These are phyloP conservation scores for Dicorynia guianensis DNA, from an alignment of 306 rosid species.

Conservation along the genomic window DNA sequence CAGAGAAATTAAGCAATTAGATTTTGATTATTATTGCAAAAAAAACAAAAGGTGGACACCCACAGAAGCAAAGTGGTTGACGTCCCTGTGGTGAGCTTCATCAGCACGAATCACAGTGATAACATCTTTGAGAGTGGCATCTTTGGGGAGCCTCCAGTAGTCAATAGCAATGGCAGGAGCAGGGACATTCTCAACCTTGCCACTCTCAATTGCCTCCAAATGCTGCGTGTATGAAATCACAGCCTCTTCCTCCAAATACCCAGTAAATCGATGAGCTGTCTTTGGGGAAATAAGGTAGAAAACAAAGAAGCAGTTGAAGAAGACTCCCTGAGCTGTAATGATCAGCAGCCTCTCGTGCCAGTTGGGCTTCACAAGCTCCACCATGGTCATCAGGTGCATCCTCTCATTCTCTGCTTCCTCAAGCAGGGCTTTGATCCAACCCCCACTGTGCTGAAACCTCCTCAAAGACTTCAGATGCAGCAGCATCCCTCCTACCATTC, in stretches of 20 bases:
- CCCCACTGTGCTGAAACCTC: slow-evolving; percentile 54
- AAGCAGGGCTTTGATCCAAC: slow-evolving; percentile 58
- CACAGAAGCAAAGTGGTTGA: slow-evolving; percentile 59
- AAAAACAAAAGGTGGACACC: slow-evolving; percentile 16
- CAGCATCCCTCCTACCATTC: slow-evolving; percentile 59
- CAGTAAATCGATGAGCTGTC: slow-evolving; percentile 52
- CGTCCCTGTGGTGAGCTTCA: slow-evolving; percentile 58
- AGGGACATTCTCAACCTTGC: slow-evolving; percentile 45
- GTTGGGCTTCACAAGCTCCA: slow-evolving; percentile 52
- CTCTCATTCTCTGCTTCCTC: slow-evolving; percentile 63
- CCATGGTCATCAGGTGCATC: slow-evolving; percentile 60
- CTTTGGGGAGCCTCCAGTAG: slow-evolving; percentile 61
- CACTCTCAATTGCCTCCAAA: slow-evolving; percentile 43
- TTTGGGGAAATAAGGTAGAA: slow-evolving; percentile 49
- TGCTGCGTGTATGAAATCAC: slow-evolving; percentile 51
- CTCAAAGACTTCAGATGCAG: slow-evolving; percentile 52
- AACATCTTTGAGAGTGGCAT: slow-evolving; percentile 50
- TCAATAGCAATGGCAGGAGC: slow-evolving; percentile 60
- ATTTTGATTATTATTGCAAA: no score
- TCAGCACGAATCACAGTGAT: slow-evolving; percentile 57
- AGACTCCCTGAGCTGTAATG: slow-evolving; percentile 55
- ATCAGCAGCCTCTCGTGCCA: slow-evolving; percentile 58
- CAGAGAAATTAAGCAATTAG: no score
- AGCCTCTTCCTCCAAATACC: slow-evolving; percentile 60
- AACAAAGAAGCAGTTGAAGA: slow-evolving; percentile 54